Evolutionary conservation across 768 basidiomycete genomes (phyloP).

Genomic region (Trametes elegans): DNA sequence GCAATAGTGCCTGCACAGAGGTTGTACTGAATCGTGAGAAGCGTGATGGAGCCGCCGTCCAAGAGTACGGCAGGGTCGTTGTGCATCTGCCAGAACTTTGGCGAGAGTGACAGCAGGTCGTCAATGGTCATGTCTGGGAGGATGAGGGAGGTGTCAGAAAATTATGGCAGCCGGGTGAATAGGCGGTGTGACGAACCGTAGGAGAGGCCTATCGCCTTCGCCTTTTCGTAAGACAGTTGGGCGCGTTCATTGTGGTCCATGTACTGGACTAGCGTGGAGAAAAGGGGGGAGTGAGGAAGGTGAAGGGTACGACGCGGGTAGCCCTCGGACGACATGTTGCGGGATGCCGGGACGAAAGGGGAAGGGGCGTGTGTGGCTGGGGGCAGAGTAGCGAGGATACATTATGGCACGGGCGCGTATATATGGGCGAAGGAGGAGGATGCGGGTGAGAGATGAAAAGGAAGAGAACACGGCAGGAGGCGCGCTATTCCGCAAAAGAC

Average conservation of each 20-base stretch:
- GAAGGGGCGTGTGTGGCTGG: background rate
- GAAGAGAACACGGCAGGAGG: background rate
- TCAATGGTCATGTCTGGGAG: constrained; percentile 21
- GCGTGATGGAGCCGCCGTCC: constrained; percentile 26
- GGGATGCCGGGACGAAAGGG: background rate
- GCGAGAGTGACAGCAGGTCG: constrained; percentile 25
- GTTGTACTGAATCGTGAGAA: constrained; percentile 31
- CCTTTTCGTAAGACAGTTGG: constrained; percentile 22
- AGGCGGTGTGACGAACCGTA: constrained; percentile 18
- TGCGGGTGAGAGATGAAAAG: constrained; percentile 1
- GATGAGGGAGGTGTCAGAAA: constrained; percentile 35
- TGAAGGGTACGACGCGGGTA: constrained; percentile 10
- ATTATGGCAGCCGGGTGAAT: no score
- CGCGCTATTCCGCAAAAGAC: background rate
- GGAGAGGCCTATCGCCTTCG: constrained; percentile 22
- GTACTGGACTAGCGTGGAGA: constrained; percentile 14
- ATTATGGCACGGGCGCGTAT: background rate
- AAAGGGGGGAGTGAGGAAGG: constrained; percentile 16
- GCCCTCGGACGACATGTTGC: constrained; percentile 5
- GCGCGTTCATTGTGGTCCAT: constrained; percentile 13
- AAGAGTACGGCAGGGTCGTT: constrained; percentile 23
- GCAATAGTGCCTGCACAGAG: constrained; percentile 26
- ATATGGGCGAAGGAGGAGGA: background rate
- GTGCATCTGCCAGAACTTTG: constrained; percentile 30
- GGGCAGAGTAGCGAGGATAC: background rate